phyloP scores from a whole-genome alignment of 1,284 basidiomycete species.

The Leccinum pachyderme region DNA sequence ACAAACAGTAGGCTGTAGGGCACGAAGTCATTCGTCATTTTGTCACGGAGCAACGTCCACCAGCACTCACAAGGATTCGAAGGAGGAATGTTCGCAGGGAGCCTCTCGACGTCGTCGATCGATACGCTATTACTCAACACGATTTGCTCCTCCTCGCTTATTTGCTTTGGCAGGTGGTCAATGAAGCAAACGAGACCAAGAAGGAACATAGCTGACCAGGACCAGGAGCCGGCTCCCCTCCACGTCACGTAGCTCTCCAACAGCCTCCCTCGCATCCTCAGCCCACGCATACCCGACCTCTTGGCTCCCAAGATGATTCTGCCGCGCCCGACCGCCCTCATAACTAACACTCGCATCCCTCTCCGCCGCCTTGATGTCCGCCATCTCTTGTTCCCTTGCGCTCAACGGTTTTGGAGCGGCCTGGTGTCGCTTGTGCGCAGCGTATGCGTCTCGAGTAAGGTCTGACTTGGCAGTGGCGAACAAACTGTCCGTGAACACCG shows the following conservation, averaged over 20 bases:
- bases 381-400: constrained; percentile 77
- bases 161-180: constrained; percentile 42
- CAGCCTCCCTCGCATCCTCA: constrained; percentile 59
- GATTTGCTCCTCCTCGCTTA: constrained; percentile 60
- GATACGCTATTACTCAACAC: constrained; percentile 39
- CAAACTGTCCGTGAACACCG: constrained; percentile 73
- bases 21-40: not conserved
- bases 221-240: constrained; percentile 57
- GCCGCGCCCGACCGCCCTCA: constrained; percentile 54
- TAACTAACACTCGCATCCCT: constrained; percentile 48
- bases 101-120: constrained; percentile 40
- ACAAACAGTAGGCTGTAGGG: constrained; percentile 63
- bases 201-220: constrained; percentile 43
- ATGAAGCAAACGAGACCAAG: not conserved
- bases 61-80: constrained; percentile 48
- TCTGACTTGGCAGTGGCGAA: constrained; percentile 80
- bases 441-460: constrained; percentile 64
- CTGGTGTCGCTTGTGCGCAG: constrained; percentile 70
- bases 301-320: constrained; percentile 55
- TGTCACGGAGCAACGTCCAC: constrained; percentile 5
- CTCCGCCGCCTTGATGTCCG: constrained; percentile 73
- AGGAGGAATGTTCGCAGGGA: constrained; percentile 50
- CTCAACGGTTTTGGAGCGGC: constrained; percentile 80
- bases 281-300: constrained; percentile 62
- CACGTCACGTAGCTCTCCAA: constrained; percentile 52